Base-by-base conservation (phyloP, 1,284 basidiomycete genomes). In the Ustilago loliicola region DNA sequence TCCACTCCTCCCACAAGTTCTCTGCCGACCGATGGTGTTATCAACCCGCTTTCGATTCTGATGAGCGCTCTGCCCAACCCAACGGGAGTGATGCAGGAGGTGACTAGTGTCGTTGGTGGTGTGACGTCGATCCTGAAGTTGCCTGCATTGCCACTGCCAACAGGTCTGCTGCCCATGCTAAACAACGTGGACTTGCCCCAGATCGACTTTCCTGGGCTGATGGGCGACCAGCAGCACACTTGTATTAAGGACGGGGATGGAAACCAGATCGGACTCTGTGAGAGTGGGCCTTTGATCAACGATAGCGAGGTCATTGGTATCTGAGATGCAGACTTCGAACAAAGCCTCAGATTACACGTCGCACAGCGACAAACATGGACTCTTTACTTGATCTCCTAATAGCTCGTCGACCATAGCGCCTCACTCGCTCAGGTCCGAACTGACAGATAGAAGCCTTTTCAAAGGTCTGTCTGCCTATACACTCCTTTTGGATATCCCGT, bases 211-310 rank as follows among this genome's bases (percentile, higher is more conserved):
- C 68, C 68, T 0, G 67, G 61, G 5, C 38, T 76, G 27, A 4
- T 76, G 47, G 68, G 73, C 1, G 56, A 67, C 38, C 61, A 67
- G 54, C 40, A 71, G 40, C 50, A 71, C 32, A 50, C 57, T 8
- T 76, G 73, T 54, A 57, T 68, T 61, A 71, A 70, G 58, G 68
- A 76, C 42, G 55, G 21, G 6, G 45, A 54, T 3, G 73, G 68
- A 6, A 71, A 76, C 58, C 54, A 60, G 58, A 47, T 76, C 45
- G 68, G 73, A 3, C 27, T 71, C 5, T 76, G 73, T 36, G 58
- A 29, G 2, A 51, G 50, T 42, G 65, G 64, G n/a, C 67, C 64
- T 10, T 11, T 76, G 32, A 32, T 76, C 65, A 76, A 67, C 30
- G 65, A 76, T 36, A 65, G 67, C 54, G 68, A 76, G 50, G 42